These are phyloP conservation scores for Skeletonema menzelii DNA, from an alignment of 108 stramenopile species.

Conservation along the genomic window DNA sequence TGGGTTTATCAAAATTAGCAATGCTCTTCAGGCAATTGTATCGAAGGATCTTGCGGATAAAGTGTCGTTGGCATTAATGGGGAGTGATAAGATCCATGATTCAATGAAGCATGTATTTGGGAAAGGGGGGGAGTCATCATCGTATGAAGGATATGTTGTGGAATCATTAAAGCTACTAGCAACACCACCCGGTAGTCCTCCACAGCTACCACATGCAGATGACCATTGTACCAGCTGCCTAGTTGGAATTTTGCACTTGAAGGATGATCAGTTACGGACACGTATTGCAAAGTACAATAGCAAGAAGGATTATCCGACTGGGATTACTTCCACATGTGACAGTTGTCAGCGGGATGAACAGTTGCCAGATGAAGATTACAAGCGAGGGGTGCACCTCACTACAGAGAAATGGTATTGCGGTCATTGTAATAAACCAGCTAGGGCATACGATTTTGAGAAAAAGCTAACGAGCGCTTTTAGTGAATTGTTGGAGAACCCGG, in stretches of 20 bases:
- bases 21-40: conserved; percentile 13
- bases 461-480: not conserved
- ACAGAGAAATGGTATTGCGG: conserved; percentile 19
- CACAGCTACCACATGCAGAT: conserved; percentile 24
- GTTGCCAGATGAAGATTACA: conserved; percentile 15
- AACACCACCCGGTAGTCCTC: conserved; percentile 6
- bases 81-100: not conserved
- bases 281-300: conserved; percentile 1
- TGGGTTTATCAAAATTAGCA: conserved; percentile 11
- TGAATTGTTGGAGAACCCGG: not conserved
- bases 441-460: conserved; percentile 13
- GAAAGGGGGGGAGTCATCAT: conserved; percentile 1
- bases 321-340: conserved; percentile 12
- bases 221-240: conserved; percentile 19
- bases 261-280: conserved; percentile 12
- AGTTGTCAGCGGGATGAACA: not conserved
- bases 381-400: conserved; percentile 23
- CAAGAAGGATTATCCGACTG: conserved; percentile 17
- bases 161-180: conserved; percentile 17
- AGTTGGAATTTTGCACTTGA: conserved; percentile 9
- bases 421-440: not conserved
- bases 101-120: conserved; percentile 9
- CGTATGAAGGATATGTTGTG: conserved; percentile 22
- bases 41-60: not conserved
- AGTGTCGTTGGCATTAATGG: not conserved